Evolutionary conservation across 2,329 filamentous ascomycete species (phyloP).

Genomic region (Aspergillus sp.): DNA sequence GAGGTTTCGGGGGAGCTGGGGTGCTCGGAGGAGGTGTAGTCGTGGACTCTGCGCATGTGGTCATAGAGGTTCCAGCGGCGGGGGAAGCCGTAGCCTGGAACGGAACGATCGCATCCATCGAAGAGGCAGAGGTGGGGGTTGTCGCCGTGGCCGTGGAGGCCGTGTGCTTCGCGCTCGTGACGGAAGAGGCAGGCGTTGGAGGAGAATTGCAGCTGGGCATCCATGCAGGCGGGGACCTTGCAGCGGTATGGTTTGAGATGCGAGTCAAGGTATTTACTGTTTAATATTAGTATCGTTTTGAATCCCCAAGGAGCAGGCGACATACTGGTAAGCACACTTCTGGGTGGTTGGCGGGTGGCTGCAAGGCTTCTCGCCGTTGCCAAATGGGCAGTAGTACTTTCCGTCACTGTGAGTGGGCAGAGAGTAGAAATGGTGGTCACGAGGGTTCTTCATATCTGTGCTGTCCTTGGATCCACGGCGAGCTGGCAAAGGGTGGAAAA

Average conservation of each 20-base stretch:
- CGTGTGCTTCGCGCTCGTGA: slow-evolving; percentile 92
- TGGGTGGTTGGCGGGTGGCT: slow-evolving; percentile 90
- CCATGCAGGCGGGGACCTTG: slow-evolving; percentile 76
- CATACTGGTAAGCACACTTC: slow-evolving; percentile 99
- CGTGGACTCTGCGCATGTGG: slow-evolving; percentile 93
- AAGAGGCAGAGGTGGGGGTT: slow-evolving; percentile 88
- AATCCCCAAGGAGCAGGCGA: slow-evolving; percentile 8
- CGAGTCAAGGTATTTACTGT: slow-evolving; percentile 92
- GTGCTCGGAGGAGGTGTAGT: slow-evolving; percentile 44
- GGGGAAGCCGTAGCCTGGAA: slow-evolving; percentile 80
- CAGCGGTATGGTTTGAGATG: slow-evolving; percentile 95
- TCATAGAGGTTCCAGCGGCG: slow-evolving; percentile 93
- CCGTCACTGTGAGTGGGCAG: slow-evolving; percentile 55
- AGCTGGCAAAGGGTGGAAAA: slow-evolving; percentile 29
- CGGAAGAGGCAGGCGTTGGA: slow-evolving; percentile 91
- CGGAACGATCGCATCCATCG: slow-evolving; percentile 75
- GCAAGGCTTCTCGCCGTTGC: slow-evolving; percentile 61
- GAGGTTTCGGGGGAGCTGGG: slow-evolving; percentile 37
- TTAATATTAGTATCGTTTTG: not conserved
- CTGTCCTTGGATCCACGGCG: slow-evolving; percentile 32
- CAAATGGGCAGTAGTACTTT: slow-evolving; percentile 89
- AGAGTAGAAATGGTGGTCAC: slow-evolving; percentile 38
- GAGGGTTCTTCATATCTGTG: slow-evolving; percentile 31
- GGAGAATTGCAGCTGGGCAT: slow-evolving; percentile 84
- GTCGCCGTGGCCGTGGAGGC: slow-evolving; percentile 88